These are phyloP conservation scores for Lentinula sp. DNA, from an alignment of 768 basidiomycete genomes.

Conservation along the genomic window DNA sequence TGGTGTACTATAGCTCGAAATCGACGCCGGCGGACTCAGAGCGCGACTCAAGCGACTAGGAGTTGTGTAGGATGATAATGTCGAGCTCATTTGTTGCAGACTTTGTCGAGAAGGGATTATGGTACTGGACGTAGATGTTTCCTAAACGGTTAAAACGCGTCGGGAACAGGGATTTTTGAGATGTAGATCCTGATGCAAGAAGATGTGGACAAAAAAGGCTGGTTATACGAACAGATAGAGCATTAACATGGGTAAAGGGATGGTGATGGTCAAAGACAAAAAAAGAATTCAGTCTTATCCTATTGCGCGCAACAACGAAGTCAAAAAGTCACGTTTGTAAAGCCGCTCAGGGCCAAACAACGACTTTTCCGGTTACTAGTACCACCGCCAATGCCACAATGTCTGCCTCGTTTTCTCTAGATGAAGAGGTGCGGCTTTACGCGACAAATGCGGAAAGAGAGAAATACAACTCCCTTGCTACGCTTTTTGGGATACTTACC, in stretches of 20 bases:
- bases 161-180: neutral
- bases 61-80: conserved; percentile 1
- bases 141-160: neutral
- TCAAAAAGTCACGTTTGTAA: neutral
- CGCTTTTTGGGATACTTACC: conserved; percentile 87
- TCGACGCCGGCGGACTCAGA: conserved; percentile 23
- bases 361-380: neutral
- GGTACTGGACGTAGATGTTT: neutral
- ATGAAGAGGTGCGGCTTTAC: conserved; percentile 90
- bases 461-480: conserved; percentile 80
- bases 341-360: neutral
- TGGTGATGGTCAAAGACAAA: neutral
- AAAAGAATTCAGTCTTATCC: neutral
- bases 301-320: neutral
- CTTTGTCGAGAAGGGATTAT: neutral
- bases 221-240: neutral
- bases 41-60: conserved; percentile 13
- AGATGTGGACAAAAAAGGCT: neutral
- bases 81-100: neutral
- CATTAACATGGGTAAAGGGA: neutral
- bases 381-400: conserved; percentile 15
- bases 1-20: conserved; percentile 30
- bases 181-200: neutral
- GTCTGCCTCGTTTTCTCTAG: conserved; percentile 50
- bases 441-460: conserved; percentile 86